phyloP scores from a whole-genome alignment of 2,329 filamentous ascomycete genomes.

The Cladosporium sp. region DNA sequence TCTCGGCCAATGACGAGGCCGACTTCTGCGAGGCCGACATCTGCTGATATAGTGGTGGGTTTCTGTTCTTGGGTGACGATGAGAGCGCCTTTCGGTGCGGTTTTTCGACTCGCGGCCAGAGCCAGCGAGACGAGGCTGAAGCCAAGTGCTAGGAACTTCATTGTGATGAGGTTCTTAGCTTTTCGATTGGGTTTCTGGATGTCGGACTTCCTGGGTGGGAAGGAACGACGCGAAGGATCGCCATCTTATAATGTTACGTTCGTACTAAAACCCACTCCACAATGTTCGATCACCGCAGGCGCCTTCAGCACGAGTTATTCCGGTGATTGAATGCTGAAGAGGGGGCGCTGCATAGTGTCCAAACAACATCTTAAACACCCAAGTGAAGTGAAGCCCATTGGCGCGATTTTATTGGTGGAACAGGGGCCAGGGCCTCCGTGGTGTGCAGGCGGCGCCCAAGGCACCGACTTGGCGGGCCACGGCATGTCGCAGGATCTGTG shows the following conservation, averaged over 20 bases:
- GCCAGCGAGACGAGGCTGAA: conserved; percentile 23
- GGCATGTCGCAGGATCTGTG: neutral
- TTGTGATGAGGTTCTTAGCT: neutral
- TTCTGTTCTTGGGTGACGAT: conserved; percentile 45
- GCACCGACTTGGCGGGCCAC: neutral
- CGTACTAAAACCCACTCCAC: neutral
- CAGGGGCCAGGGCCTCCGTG: neutral
- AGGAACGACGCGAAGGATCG: neutral
- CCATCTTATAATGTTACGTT: neutral
- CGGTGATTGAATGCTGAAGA: neutral
- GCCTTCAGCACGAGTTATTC: neutral
- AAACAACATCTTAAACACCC: neutral
- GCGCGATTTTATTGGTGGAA: neutral
- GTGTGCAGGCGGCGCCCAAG: neutral
- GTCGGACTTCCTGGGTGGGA: no score
- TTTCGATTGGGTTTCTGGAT: neutral
- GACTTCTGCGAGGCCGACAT: no score
- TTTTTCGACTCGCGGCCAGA: conserved; percentile 40
- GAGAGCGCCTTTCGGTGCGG: conserved; percentile 53
- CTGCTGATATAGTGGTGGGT: conserved; percentile 55
- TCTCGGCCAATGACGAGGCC: conserved; percentile 50
- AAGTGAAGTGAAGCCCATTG: neutral
- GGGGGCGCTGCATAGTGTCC: neutral
- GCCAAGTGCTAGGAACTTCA: conserved; percentile 20
- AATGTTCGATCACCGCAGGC: neutral